phyloP scores from a whole-genome alignment of 108 stramenopile genomes.

The Craspedostauros australis region DNA sequence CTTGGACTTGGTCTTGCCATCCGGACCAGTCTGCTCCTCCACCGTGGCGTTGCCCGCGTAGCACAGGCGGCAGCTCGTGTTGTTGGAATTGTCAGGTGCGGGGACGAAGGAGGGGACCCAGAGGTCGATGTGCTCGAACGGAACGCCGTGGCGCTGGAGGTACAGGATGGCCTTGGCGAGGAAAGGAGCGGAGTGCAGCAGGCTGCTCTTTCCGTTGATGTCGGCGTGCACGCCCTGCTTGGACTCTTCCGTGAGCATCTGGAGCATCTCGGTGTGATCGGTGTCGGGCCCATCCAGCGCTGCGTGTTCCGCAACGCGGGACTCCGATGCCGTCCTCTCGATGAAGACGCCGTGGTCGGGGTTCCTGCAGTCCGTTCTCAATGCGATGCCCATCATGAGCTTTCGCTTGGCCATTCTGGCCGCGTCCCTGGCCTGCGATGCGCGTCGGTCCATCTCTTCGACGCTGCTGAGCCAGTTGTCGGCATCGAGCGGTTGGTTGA shows the following conservation, averaged over 20 bases:
- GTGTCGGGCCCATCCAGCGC: slow-evolving; percentile 16
- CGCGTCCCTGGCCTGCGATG: slow-evolving; percentile 60
- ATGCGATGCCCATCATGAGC: slow-evolving; percentile 77
- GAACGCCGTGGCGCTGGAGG: slow-evolving; percentile 62
- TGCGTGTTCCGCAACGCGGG: slow-evolving; percentile 17
- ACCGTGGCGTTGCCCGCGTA: slow-evolving; percentile 76
- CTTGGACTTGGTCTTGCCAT: slow-evolving; percentile 22
- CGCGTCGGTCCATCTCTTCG: slow-evolving; percentile 80
- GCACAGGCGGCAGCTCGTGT: slow-evolving; percentile 68
- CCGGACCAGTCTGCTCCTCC: slow-evolving; percentile 38
- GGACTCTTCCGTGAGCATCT: slow-evolving; percentile 37
- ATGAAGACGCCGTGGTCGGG: slow-evolving; percentile 76
- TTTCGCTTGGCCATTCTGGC: slow-evolving; percentile 69
- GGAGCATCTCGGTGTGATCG: slow-evolving; percentile 33
- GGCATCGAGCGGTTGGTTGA: slow-evolving; percentile 62
- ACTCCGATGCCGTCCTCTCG: slow-evolving; percentile 33
- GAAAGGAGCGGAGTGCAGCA: slow-evolving; percentile 70
- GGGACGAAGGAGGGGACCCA: slow-evolving; percentile 89
- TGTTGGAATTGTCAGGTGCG: slow-evolving; percentile 5
- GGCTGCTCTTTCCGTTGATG: slow-evolving; percentile 43
- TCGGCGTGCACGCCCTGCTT: slow-evolving; percentile 22
- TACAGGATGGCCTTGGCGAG: slow-evolving; percentile 52
- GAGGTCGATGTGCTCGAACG: slow-evolving; percentile 84
- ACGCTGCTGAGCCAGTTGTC: slow-evolving; percentile 70
- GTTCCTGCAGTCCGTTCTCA: slow-evolving; percentile 54